Evolutionary conservation across 345 rosid species (phyloP).

Genomic region (Anacardium occidentale): DNA sequence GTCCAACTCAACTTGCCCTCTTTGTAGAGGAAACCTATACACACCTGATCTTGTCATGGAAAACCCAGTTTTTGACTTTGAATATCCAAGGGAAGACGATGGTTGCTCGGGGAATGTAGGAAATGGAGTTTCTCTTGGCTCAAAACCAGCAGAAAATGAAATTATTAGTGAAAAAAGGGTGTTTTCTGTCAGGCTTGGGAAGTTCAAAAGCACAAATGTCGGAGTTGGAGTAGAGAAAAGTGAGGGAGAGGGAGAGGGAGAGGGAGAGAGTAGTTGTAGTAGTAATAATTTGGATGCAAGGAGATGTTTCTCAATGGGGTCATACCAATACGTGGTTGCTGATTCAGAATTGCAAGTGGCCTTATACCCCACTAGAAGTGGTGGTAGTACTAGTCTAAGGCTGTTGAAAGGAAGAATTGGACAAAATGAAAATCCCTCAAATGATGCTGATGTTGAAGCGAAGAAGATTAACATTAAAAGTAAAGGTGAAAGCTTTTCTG

Average conservation of each 20-base stretch:
- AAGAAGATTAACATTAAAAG: slow-evolving; percentile 69
- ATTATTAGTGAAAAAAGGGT: slow-evolving; percentile 60
- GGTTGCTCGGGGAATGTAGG: slow-evolving; percentile 34
- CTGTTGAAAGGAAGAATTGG: slow-evolving; percentile 33
- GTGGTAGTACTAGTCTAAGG: slow-evolving; percentile 31
- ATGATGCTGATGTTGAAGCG: slow-evolving; percentile 60
- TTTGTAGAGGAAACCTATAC: slow-evolving; percentile 77
- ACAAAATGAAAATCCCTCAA: slow-evolving; percentile 40
- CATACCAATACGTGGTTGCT: slow-evolving; percentile 68
- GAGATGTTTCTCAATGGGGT: slow-evolving; percentile 60
- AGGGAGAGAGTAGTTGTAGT: slow-evolving; percentile 41
- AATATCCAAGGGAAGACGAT: slow-evolving; percentile 50
- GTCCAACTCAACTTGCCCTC: slow-evolving; percentile 90
- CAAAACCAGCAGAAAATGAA: slow-evolving; percentile 52
- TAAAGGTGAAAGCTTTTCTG: slow-evolving; percentile 93
- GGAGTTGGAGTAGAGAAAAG: slow-evolving; percentile 25
- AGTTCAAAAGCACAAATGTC: slow-evolving; percentile 50
- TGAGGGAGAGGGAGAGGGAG: too few relatives aligned
- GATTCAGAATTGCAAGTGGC: slow-evolving; percentile 68
- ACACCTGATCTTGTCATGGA: slow-evolving; percentile 49
- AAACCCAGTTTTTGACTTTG: slow-evolving; percentile 56
- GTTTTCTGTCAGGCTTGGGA: slow-evolving; percentile 85
- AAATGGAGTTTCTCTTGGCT: slow-evolving; percentile 36
- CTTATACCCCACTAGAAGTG: slow-evolving; percentile 35
- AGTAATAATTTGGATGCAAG: slow-evolving; percentile 64